Percentiles rank a stretch among this genome's conserved stretches.
These are phyloP conservation scores for Aureobasidium namibiae DNA, from an alignment of 2,329 filamentous ascomycete genomes.

Conservation along the genomic window DNA sequence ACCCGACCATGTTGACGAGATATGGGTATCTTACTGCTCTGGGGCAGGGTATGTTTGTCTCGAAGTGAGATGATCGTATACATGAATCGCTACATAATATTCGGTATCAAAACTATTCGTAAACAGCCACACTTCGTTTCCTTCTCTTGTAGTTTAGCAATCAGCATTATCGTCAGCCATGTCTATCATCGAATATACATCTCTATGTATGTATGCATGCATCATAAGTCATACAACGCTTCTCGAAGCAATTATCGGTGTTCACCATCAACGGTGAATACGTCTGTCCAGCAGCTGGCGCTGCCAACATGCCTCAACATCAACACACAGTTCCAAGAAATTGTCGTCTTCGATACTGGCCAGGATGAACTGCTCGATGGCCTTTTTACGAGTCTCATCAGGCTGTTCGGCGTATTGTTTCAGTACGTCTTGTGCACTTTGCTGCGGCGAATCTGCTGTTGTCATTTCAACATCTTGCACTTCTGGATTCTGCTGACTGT, in stretches of 20 bases:
- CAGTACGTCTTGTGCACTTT: constrained; percentile 7
- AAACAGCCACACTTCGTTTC: not conserved
- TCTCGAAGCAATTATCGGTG: not conserved
- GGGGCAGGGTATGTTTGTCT: constrained; percentile 28
- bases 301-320: constrained; percentile 43
- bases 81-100: not conserved
- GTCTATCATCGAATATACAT: not conserved
- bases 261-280: not conserved
- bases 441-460: not conserved
- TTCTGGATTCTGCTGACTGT: not conserved
- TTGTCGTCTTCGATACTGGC: constrained; percentile 41
- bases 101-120: not conserved
- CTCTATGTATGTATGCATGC: not conserved
- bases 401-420: constrained; percentile 31
- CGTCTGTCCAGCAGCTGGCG: constrained; percentile 37
- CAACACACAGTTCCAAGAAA: constrained; percentile 44
- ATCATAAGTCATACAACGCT: not conserved
- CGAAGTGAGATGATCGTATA: constrained; percentile 1
- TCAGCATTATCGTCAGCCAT: not conserved
- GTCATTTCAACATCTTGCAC: not conserved
- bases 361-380: constrained; percentile 44
- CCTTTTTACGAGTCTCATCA: constrained; percentile 32
- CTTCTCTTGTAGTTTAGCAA: not conserved
- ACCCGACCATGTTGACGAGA: constrained; percentile 31
- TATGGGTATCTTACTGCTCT: constrained; percentile 32